A percentile compares a stretch with the other conserved stretches of the same genome.
Evolutionary conservation across 2,329 filamentous ascomycete species (phyloP).

Genomic region (Aspergillus aculeatus): DNA sequence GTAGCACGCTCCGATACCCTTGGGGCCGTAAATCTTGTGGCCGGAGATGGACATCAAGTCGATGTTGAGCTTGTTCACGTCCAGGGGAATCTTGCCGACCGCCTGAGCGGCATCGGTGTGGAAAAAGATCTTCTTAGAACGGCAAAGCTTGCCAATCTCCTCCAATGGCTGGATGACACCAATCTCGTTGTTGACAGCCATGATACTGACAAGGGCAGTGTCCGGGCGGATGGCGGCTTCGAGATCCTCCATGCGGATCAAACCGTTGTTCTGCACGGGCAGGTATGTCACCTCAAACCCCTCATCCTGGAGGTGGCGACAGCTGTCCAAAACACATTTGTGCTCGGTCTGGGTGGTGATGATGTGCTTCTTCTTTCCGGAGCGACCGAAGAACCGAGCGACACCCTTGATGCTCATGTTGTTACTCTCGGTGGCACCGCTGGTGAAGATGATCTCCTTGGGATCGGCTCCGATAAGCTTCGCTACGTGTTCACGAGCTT

Average conservation of each 20-base stretch:
- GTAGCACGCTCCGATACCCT: conserved; percentile 95
- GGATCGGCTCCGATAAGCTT: conserved; percentile 86
- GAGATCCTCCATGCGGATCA: conserved; percentile 79
- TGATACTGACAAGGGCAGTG: conserved; percentile 89
- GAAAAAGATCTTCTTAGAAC: conserved; percentile 93
- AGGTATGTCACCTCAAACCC: conserved; percentile 97
- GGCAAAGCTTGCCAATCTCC: conserved; percentile 89
- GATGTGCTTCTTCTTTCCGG: conserved; percentile 97
- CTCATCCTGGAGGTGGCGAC: conserved; percentile 92
- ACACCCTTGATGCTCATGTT: conserved; percentile 99
- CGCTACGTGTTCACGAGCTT: conserved; percentile 79
- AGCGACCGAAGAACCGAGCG: conserved; percentile 87
- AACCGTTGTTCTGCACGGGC: conserved; percentile 81
- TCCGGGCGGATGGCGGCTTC: conserved; percentile 88
- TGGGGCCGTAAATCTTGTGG: conserved; percentile 98
- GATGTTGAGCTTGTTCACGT: conserved; percentile 97
- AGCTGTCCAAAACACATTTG: conserved; percentile 98
- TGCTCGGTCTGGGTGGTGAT: conserved; percentile 97
- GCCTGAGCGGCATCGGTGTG: conserved; percentile 96
- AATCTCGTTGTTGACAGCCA: conserved; percentile 99
- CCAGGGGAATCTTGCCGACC: conserved; percentile 95
- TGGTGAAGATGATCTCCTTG: conserved; percentile 99
- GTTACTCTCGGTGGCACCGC: conserved; percentile 96
- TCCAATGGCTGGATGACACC: conserved; percentile 96
- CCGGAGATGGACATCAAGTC: conserved; percentile 98